Percentiles rank a stretch among this genome's conserved stretches.
Evolutionary conservation across 2,329 filamentous ascomycete species (phyloP).

Genomic region (Stemphylium lycopersici): DNA sequence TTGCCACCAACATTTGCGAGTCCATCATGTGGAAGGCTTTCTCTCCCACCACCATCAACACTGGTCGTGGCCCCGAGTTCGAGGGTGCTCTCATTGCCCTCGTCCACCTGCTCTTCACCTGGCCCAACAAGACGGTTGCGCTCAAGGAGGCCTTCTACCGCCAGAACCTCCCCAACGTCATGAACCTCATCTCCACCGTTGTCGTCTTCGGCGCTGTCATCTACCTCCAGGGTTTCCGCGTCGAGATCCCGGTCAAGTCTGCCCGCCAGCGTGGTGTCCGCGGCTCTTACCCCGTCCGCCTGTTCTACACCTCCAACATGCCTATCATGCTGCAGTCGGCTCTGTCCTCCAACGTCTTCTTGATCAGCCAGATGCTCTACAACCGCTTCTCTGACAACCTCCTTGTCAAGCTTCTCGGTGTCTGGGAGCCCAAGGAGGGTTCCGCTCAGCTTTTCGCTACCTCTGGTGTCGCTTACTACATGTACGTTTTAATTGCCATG

Average conservation of each 20-base stretch:
- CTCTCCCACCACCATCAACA: slow-evolving; percentile 99
- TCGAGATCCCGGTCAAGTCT: slow-evolving; percentile 99
- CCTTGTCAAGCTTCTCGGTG: slow-evolving; percentile 93
- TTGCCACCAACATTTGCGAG: slow-evolving; percentile 99
- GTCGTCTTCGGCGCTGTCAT: slow-evolving; percentile 96
- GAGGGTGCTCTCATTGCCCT: slow-evolving; percentile 98
- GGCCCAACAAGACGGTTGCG: slow-evolving; percentile 98
- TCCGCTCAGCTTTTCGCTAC: slow-evolving; percentile 93
- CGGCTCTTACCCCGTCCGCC: slow-evolving; percentile 95
- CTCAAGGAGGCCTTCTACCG: slow-evolving; percentile 99
- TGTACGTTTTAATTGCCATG: slow-evolving; percentile 55
- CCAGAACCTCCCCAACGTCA: slow-evolving; percentile 99
- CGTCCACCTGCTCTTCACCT: slow-evolving; percentile 97
- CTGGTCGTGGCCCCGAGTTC: slow-evolving; percentile 97
- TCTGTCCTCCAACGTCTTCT: slow-evolving; percentile 97
- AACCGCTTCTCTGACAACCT: slow-evolving; percentile 99
- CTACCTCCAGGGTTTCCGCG: slow-evolving; percentile 98
- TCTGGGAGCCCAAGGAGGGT: slow-evolving; percentile 97
- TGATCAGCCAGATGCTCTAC: slow-evolving; percentile 99
- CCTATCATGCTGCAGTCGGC: slow-evolving; percentile 99
- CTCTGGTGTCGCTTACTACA: slow-evolving; percentile 98
- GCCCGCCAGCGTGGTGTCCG: slow-evolving; percentile 98
- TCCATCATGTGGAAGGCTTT: slow-evolving; percentile 99
- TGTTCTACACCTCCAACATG: slow-evolving; percentile 99
- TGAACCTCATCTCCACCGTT: slow-evolving; percentile 95